Evolutionary conservation across 2,329 filamentous ascomycete genomes (phyloP).

Genomic region (Ascocoryne sarcoides): DNA sequence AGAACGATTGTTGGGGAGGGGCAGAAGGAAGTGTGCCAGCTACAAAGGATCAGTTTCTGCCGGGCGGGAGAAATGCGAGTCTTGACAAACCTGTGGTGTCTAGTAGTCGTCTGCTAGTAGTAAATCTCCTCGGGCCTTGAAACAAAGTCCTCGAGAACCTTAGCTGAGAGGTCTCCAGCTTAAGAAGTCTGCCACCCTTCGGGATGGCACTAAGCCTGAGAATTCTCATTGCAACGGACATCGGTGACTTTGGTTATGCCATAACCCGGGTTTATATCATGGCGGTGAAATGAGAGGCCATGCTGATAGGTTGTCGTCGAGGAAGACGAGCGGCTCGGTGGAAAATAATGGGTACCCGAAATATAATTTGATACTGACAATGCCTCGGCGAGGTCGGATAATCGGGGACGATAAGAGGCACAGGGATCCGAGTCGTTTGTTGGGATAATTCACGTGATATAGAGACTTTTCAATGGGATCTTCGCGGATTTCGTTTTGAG

Average conservation of each 20-base stretch:
- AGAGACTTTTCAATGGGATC: background rate
- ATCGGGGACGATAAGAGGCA: too few species aligned
- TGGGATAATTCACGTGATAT: background rate
- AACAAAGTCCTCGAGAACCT: slow-evolving; percentile 1
- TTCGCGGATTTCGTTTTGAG: too few species aligned
- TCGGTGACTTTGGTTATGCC: slow-evolving; percentile 1
- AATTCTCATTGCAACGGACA: slow-evolving; percentile 6
- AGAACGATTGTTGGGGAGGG: slow-evolving; percentile 30
- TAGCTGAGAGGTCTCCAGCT: slow-evolving; percentile 1
- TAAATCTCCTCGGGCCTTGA: slow-evolving; percentile 6
- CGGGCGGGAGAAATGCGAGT: background rate
- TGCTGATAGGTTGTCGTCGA: background rate
- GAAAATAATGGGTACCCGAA: background rate
- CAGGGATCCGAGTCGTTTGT: background rate
- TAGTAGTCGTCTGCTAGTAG: slow-evolving; percentile 2
- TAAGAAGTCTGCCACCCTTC: slow-evolving; percentile 1
- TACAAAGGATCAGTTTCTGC: slow-evolving; percentile 2
- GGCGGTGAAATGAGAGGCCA: slow-evolving; percentile 1
- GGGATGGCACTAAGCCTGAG: slow-evolving; percentile 5
- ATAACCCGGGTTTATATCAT: background rate
- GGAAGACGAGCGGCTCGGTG: background rate
- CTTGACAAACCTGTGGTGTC: slow-evolving; percentile 1
- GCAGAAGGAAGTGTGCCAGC: slow-evolving; percentile 5
- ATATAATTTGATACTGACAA: too few species aligned
- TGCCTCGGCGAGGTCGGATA: too few species aligned